These are phyloP conservation scores for Cyberlindnera euphorbiiphila DNA, from an alignment of 805 yeast genomes.

Conservation along the genomic window DNA sequence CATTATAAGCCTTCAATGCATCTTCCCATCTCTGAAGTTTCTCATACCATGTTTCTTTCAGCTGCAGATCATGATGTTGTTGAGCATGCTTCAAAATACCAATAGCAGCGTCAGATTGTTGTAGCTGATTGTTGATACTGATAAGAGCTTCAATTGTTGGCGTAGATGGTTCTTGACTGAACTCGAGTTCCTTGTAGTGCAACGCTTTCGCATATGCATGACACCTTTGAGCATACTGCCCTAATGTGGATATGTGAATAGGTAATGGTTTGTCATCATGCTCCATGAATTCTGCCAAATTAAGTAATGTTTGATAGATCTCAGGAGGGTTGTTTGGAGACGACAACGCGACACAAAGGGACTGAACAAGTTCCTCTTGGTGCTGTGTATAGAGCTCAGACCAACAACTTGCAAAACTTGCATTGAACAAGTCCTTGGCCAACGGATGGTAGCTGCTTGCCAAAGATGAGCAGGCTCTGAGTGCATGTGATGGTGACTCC, in stretches of 20 bases:
- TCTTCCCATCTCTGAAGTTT: constrained; percentile 98
- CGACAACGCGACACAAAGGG: constrained; percentile 81
- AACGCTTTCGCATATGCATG: constrained; percentile 98
- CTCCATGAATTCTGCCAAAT: constrained; percentile 94
- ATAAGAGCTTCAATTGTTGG: constrained; percentile 90
- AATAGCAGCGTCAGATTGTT: constrained; percentile 96
- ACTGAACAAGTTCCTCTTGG: constrained; percentile 83
- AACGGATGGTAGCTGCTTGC: constrained; percentile 85
- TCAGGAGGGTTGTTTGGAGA: constrained; percentile 95
- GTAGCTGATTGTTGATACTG: constrained; percentile 88
- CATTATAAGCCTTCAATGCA: constrained; percentile 85
- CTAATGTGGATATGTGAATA: constrained; percentile 81
- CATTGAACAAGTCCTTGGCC: constrained; percentile 87
- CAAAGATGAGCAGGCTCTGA: constrained; percentile 86
- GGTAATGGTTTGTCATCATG: constrained; percentile 95
- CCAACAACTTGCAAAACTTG: constrained; percentile 96
- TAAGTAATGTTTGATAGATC: constrained; percentile 82
- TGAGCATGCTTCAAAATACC: constrained; percentile 95
- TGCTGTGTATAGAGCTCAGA: constrained; percentile 81
- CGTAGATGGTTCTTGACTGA: constrained; percentile 87
- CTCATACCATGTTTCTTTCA: constrained; percentile 97
- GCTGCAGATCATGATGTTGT: constrained; percentile 81
- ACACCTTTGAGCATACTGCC: constrained; percentile 89
- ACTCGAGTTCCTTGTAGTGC: constrained; percentile 93
- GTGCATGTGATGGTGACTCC: constrained; percentile 91